phyloP scores from a whole-genome alignment of 768 basidiomycete species.

The Leccinellum albellum region DNA sequence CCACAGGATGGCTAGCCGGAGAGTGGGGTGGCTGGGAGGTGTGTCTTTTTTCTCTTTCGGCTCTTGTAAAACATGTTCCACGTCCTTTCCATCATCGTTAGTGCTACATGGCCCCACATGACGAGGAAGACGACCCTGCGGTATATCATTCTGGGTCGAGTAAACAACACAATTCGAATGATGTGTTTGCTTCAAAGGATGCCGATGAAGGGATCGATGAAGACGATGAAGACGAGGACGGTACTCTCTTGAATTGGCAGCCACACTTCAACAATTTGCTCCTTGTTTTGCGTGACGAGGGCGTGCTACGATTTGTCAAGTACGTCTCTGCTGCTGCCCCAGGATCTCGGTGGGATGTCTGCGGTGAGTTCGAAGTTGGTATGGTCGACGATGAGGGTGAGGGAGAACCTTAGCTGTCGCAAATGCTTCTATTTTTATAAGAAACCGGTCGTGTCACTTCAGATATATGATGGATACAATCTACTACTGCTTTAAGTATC shows the following conservation, averaged over 20 bases:
- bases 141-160: slow-evolving; percentile 72
- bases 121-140: slow-evolving; percentile 93
- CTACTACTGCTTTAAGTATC: too few relatives aligned
- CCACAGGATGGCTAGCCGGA: slow-evolving; percentile 61
- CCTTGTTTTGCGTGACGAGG: slow-evolving; percentile 86
- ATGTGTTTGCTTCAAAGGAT: slow-evolving; percentile 12
- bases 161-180: slow-evolving; percentile 26
- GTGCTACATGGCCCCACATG: slow-evolving; percentile 95
- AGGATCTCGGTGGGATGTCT: slow-evolving; percentile 91
- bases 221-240: slow-evolving; percentile 54
- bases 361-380: slow-evolving; percentile 88
- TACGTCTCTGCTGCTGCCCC: slow-evolving; percentile 88
- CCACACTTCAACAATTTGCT: slow-evolving; percentile 88
- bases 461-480: too few relatives aligned
- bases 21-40: slow-evolving; percentile 97
- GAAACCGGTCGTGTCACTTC: too few relatives aligned
- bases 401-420: slow-evolving; percentile 17
- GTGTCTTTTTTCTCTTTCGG: slow-evolving; percentile 12
- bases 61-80: background rate
- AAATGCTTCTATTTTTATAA: too few relatives aligned
- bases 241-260: slow-evolving; percentile 80
- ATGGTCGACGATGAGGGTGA: slow-evolving; percentile 59
- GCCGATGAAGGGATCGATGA: slow-evolving; percentile 6
- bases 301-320: slow-evolving; percentile 93
- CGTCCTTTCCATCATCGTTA: slow-evolving; percentile 24